A percentile compares a stretch with the other conserved stretches of the same genome.
Conservation (phyloP, 2,329 filamentous ascomycete species). For the Xylariales sp. region DNA sequence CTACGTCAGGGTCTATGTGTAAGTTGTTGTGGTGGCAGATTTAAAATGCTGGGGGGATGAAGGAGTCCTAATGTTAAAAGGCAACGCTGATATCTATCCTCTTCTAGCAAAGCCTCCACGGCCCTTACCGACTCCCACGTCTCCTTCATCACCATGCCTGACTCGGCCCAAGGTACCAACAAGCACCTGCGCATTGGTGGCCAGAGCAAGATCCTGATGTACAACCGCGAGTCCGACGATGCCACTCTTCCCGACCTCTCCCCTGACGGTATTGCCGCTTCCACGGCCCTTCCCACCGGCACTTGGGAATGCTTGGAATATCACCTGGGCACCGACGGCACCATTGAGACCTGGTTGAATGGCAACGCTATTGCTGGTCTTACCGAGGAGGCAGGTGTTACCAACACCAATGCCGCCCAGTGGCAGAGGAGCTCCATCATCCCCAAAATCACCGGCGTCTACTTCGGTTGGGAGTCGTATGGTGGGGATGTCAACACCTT, state of each 20-base stretch:
- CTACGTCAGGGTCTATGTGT: constrained; percentile 53
- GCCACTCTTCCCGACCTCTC: constrained; percentile 58
- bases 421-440: constrained; percentile 46
- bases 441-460: constrained; percentile 49
- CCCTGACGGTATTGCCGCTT: constrained; percentile 53
- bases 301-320: constrained; percentile 59
- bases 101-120: constrained; percentile 47
- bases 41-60: neutral
- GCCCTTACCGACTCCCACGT: constrained; percentile 56
- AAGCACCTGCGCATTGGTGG: constrained; percentile 61
- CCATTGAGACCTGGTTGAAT: constrained; percentile 58
- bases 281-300: constrained; percentile 43
- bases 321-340: constrained; percentile 53
- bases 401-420: constrained; percentile 46
- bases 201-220: constrained; percentile 58
- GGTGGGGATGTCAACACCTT: constrained; percentile 56
- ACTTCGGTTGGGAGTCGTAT: constrained; percentile 62
- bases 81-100: too few species aligned
- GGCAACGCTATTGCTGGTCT: constrained; percentile 46
- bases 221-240: constrained; percentile 59
- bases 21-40: constrained; percentile 30
- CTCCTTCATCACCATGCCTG: constrained; percentile 60
- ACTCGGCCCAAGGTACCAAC: constrained; percentile 47
- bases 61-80: neutral
- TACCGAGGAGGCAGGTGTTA: constrained; percentile 39